Percentiles rank a stretch among this genome's conserved stretches.
Evolutionary conservation across 1,284 basidiomycete genomes (phyloP).

Genomic region (Lignosus rhinocerotis): DNA sequence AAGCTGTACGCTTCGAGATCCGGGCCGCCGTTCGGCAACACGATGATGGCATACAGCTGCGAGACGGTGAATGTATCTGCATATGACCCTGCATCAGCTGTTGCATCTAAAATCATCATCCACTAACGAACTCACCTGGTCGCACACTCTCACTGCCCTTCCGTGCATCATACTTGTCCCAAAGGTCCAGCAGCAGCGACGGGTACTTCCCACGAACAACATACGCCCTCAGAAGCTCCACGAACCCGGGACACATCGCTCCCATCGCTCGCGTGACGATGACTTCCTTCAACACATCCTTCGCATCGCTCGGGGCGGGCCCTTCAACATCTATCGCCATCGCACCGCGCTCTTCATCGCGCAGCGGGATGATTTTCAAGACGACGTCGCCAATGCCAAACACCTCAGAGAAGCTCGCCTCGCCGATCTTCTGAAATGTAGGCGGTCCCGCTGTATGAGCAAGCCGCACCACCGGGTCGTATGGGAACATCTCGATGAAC

Average conservation of each 20-base stretch:
- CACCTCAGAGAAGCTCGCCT: conserved; percentile 98
- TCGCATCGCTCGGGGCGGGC: conserved; percentile 67
- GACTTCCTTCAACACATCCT: conserved; percentile 86
- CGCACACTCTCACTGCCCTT: conserved; percentile 84
- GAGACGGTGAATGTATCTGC: conserved; percentile 70
- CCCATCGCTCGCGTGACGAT: conserved; percentile 82
- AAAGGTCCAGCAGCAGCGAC: conserved; percentile 70
- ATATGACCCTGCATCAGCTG: background rate
- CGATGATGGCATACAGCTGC: conserved; percentile 87
- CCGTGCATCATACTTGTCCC: conserved; percentile 79
- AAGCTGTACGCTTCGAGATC: conserved; percentile 88
- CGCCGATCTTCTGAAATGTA: conserved; percentile 83
- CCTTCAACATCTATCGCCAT: conserved; percentile 53
- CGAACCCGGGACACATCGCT: conserved; percentile 72
- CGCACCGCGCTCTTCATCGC: conserved; percentile 42
- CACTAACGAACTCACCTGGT: conserved; percentile 58
- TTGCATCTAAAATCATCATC: no score
- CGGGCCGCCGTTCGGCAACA: conserved; percentile 85
- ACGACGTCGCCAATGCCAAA: conserved; percentile 86
- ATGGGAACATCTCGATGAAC: conserved; percentile 77
- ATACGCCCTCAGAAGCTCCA: conserved; percentile 77
- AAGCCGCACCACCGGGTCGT: conserved; percentile 57
- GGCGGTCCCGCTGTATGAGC: background rate
- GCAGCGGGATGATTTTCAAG: conserved; percentile 83
- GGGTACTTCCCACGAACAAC: conserved; percentile 89